phyloP scores from a whole-genome alignment of 345 rosid species.

The Heritiera littoralis region DNA sequence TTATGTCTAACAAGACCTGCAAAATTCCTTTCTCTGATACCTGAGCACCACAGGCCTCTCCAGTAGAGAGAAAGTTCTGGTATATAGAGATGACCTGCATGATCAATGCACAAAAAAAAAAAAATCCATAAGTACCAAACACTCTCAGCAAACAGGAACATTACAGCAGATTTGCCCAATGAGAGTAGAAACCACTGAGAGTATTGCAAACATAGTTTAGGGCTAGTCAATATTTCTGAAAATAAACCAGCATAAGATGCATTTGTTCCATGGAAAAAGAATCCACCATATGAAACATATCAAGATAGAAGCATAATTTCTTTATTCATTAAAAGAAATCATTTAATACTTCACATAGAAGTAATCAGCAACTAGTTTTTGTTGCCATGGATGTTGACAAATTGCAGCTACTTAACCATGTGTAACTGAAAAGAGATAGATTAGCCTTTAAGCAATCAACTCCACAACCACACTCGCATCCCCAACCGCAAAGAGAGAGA shows the following conservation, averaged over 20 bases:
- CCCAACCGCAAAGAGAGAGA: background rate
- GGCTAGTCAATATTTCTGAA: conserved; percentile 2
- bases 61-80: conserved; percentile 65
- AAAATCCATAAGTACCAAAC: conserved; percentile 9
- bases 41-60: conserved; percentile 58
- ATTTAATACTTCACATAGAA: background rate
- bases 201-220: background rate
- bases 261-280: background rate
- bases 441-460: background rate
- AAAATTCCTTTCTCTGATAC: conserved; percentile 94
- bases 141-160: conserved; percentile 22
- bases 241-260: background rate
- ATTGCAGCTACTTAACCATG: background rate
- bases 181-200: background rate
- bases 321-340: background rate
- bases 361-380: background rate
- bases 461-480: background rate
- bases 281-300: conserved; percentile 3
- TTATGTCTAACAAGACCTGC: conserved; percentile 83
- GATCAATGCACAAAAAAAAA: conserved; percentile 20
- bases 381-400: background rate
- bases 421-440: background rate
- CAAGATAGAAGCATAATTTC: background rate
- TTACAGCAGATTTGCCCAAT: background rate
- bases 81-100: conserved; percentile 76